A percentile compares a stretch with the other conserved stretches of the same genome.
These are phyloP conservation scores for Fragaria vesca DNA, from an alignment of 306 rosid genomes.

Conservation along the genomic window DNA sequence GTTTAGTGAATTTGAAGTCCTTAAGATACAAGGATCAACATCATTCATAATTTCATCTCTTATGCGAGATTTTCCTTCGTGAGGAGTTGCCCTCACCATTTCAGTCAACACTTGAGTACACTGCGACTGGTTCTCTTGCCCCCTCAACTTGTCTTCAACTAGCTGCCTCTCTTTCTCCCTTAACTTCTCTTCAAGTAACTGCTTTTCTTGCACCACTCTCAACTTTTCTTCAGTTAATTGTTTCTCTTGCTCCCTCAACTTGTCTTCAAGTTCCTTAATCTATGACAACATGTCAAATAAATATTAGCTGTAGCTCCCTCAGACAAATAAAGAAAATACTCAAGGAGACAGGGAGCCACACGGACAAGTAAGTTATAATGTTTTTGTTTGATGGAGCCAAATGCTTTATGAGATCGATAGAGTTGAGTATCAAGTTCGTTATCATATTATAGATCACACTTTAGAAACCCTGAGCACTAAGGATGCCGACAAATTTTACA, in stretches of 20 bases:
- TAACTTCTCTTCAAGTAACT: conserved; percentile 52
- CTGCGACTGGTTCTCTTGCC: conserved; percentile 26
- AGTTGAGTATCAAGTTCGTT: not conserved
- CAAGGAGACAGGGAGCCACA: not conserved
- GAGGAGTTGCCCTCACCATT: conserved; percentile 52
- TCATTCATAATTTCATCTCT: conserved; percentile 48
- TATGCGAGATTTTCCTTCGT: conserved; percentile 29
- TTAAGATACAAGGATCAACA: conserved; percentile 50
- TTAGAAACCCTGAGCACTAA: too few species aligned
- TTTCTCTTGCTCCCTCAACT: conserved; percentile 53
- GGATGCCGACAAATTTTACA: too few species aligned
- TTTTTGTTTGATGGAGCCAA: not conserved
- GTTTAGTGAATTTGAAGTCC: conserved; percentile 50
- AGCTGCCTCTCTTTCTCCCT: conserved; percentile 45
- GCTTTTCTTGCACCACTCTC: conserved; percentile 54
- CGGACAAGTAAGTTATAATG: not conserved
- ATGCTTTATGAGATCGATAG: not conserved
- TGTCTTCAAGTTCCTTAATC: conserved; percentile 72
- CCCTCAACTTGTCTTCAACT: conserved; percentile 1
- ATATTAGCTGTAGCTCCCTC: conserved; percentile 2
- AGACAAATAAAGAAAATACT: not conserved
- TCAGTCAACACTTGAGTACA: conserved; percentile 41
- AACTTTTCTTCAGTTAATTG: conserved; percentile 26
- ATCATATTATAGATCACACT: not conserved
- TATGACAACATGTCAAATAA: conserved; percentile 33